phyloP scores from a whole-genome alignment of 2,329 filamentous ascomycete genomes.

The Plenodomus lindquistii region DNA sequence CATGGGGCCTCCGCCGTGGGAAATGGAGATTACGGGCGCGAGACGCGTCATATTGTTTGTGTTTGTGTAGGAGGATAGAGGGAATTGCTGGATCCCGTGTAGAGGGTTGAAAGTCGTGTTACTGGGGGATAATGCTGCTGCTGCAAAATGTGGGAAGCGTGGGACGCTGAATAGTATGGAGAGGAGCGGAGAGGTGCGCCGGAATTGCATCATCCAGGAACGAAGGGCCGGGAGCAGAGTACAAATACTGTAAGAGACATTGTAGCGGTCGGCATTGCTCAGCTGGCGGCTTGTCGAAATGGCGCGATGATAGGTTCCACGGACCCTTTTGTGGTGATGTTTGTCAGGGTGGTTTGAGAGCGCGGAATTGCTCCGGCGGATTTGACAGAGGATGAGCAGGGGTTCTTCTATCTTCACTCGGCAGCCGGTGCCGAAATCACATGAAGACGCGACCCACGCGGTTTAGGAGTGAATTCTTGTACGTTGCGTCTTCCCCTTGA shows the following conservation, averaged over 20 bases:
- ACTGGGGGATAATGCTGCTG: slow-evolving; percentile 7
- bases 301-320: neutral
- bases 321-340: slow-evolving; percentile 9
- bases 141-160: slow-evolving; percentile 4
- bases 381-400: neutral
- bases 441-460: no score
- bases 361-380: slow-evolving; percentile 27
- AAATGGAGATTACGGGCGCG: slow-evolving; percentile 46
- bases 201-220: slow-evolving; percentile 20
- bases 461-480: no score
- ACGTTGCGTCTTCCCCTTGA: no score
- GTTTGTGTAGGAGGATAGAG: slow-evolving; percentile 21
- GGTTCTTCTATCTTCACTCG: no score
- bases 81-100: slow-evolving; percentile 30
- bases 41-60: slow-evolving; percentile 36
- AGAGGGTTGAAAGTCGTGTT: slow-evolving; percentile 33
- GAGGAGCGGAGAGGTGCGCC: slow-evolving; percentile 14
- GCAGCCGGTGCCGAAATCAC: no score
- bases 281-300: no score
- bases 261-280: slow-evolving; percentile 7
- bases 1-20: slow-evolving; percentile 57
- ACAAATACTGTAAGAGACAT: slow-evolving; percentile 6
- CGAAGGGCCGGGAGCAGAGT: neutral
- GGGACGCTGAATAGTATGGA: slow-evolving; percentile 11
- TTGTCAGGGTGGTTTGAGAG: slow-evolving; percentile 19